phyloP scores from a whole-genome alignment of 208 protist species.

The Acanthamoeba healyi region DNA sequence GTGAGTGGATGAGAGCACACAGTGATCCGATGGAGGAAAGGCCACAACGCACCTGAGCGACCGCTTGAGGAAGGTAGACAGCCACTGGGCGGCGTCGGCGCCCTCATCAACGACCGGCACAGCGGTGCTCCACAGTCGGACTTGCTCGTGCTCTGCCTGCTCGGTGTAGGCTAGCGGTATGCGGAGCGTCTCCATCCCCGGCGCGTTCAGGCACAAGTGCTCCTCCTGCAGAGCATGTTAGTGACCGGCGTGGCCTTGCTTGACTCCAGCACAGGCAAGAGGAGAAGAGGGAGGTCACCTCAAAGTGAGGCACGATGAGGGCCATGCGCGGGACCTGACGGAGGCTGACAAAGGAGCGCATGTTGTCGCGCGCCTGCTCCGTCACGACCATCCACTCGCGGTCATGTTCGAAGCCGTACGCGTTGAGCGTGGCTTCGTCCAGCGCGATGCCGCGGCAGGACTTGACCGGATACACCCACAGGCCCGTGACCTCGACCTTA shows the following conservation, averaged over 20 bases:
- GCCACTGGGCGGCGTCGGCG: constrained; percentile 14
- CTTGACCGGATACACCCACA: constrained; percentile 62
- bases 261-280: background rate
- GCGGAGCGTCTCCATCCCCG: constrained; percentile 32
- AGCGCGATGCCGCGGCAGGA: constrained; percentile 31
- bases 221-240: background rate
- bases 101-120: constrained; percentile 39
- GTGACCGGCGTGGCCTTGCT: too few relatives aligned
- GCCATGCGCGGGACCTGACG: constrained; percentile 38
- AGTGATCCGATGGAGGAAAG: background rate
- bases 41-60: constrained; percentile 34
- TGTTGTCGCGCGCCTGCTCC: constrained; percentile 14
- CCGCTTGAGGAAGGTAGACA: constrained; percentile 23
- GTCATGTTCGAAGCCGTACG: constrained; percentile 40
- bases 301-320: background rate
- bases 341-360: background rate
- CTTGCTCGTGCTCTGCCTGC: background rate
- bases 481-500: background rate
- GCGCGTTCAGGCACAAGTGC: constrained; percentile 27
- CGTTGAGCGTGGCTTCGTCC: background rate
- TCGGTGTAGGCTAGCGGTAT: constrained; percentile 39
- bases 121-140: background rate
- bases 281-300: background rate
- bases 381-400: constrained; percentile 42
- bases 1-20: background rate